These are phyloP conservation scores for Neckera pumila DNA, from an alignment of 225 moss, liverwort and hornwort species.

Conservation along the genomic window DNA sequence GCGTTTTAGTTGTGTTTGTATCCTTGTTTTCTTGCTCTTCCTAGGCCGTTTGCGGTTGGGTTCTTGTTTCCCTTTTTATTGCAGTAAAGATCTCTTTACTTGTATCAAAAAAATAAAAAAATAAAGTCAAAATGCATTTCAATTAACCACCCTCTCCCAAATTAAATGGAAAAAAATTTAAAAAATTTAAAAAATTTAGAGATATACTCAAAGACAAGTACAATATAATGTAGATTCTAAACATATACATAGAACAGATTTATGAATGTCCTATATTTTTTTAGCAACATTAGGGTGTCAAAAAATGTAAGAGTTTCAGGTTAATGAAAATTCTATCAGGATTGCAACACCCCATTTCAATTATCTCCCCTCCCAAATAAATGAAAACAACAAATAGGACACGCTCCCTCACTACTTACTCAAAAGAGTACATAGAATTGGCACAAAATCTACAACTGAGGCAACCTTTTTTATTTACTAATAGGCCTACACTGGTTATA, in stretches of 20 bases:
- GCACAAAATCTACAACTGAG: too few relatives aligned
- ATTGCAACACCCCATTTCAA: neutral
- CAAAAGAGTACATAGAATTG: neutral
- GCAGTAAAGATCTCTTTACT: too few relatives aligned
- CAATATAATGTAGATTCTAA: neutral
- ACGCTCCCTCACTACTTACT: neutral
- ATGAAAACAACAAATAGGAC: neutral
- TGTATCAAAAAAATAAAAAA: too few relatives aligned
- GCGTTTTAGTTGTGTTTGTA: too few relatives aligned
- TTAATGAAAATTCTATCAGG: accelerated
- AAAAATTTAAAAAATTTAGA: accelerated
- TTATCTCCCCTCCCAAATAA: neutral
- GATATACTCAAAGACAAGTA: neutral
- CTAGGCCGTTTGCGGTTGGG: too few relatives aligned
- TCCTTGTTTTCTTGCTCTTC: too few relatives aligned
- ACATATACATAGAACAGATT: neutral
- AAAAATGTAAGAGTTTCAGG: accelerated
- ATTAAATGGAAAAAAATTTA: neutral
- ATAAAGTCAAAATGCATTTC: too few relatives aligned
- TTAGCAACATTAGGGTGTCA: neutral
- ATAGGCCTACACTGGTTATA: neutral
- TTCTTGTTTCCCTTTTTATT: too few relatives aligned
- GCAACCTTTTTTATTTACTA: neutral
- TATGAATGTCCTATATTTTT: neutral
- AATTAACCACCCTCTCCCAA: accelerated